Evolutionary conservation across 495 filamentous ascomycete species (phyloP).

Genomic region (Mytilinidion resinicola): DNA sequence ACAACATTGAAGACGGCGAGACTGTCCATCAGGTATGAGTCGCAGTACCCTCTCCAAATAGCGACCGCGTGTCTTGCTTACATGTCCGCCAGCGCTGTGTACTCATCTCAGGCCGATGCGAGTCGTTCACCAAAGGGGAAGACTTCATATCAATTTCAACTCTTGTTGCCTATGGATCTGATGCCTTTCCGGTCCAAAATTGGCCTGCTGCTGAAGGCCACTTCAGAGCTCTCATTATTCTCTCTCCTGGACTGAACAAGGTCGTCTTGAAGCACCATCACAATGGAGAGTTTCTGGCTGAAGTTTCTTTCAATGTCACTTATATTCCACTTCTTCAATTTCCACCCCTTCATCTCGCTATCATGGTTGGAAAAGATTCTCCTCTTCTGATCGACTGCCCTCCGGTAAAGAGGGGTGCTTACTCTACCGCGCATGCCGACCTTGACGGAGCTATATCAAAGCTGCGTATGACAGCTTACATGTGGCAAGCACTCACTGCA

Average conservation of each 20-base stretch:
- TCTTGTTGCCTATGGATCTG: slow-evolving; percentile 2
- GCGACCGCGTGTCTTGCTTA: neutral
- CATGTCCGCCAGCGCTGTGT: slow-evolving; percentile 16
- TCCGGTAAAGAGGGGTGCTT: slow-evolving; percentile 30
- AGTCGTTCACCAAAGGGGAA: neutral
- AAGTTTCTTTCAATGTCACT: slow-evolving; percentile 16
- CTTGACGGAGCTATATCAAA: slow-evolving; percentile 44
- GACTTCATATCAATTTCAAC: slow-evolving; percentile 15
- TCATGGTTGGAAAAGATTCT: slow-evolving; percentile 45
- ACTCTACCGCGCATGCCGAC: slow-evolving; percentile 37
- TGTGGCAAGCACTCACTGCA: slow-evolving; percentile 47
- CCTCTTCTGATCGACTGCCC: slow-evolving; percentile 40
- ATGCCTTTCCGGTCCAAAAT: slow-evolving; percentile 27
- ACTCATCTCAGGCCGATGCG: slow-evolving; percentile 10
- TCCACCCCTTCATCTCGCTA: slow-evolving; percentile 47
- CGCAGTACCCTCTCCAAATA: neutral
- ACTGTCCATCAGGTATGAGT: slow-evolving; percentile 18
- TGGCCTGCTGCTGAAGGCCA: slow-evolving; percentile 14
- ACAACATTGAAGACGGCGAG: slow-evolving; percentile 19
- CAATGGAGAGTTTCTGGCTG: slow-evolving; percentile 4
- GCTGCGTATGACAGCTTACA: slow-evolving; percentile 47
- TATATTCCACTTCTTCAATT: slow-evolving; percentile 34
- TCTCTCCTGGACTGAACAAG: slow-evolving; percentile 18
- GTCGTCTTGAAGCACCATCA: slow-evolving; percentile 8
- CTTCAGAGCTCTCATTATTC: slow-evolving; percentile 24